A percentile compares a stretch with the other conserved stretches of the same genome.
Conservation (phyloP, 257 asterid species). For the Knoxia roxburghii region DNA sequence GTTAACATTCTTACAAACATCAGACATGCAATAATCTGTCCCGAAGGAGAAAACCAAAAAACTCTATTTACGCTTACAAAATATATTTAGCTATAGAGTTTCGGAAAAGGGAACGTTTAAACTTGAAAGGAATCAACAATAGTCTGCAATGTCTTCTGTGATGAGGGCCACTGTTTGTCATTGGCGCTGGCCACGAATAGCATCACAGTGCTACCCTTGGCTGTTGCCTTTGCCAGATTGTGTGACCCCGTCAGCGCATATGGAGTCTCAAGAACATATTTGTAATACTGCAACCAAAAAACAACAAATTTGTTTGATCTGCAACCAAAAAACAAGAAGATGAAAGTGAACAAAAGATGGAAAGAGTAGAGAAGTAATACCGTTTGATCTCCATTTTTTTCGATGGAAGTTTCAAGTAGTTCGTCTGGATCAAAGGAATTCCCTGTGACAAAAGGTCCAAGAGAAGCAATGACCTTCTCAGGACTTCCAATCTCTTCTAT, state of each 20-base stretch:
- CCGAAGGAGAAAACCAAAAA: too few relatives aligned
- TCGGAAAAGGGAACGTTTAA: conserved; percentile 14
- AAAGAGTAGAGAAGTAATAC: conserved; percentile 28
- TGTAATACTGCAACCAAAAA: conserved; percentile 59
- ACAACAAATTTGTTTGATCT: background rate
- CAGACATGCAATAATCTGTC: too few relatives aligned
- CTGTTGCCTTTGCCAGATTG: conserved; percentile 92
- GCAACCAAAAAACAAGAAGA: background rate
- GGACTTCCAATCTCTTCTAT: conserved; percentile 96
- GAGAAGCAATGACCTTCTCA: conserved; percentile 82
- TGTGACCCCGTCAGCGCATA: conserved; percentile 90
- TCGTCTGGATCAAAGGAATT: conserved; percentile 84
- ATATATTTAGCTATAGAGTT: background rate
- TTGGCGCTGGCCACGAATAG: conserved; percentile 89
- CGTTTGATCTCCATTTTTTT: conserved; percentile 80
- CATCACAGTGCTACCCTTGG: conserved; percentile 81
- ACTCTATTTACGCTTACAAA: too few relatives aligned
- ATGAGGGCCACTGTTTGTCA: conserved; percentile 81
- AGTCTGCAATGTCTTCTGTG: conserved; percentile 66
- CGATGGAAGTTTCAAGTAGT: conserved; percentile 63
- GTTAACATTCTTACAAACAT: too few relatives aligned
- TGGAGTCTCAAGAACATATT: conserved; percentile 85
- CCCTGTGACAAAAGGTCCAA: conserved; percentile 96
- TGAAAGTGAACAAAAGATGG: background rate
- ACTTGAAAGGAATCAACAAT: conserved; percentile 83